These are phyloP conservation scores for Terana coerulea DNA, from an alignment of 768 basidiomycete genomes.

Conservation along the genomic window DNA sequence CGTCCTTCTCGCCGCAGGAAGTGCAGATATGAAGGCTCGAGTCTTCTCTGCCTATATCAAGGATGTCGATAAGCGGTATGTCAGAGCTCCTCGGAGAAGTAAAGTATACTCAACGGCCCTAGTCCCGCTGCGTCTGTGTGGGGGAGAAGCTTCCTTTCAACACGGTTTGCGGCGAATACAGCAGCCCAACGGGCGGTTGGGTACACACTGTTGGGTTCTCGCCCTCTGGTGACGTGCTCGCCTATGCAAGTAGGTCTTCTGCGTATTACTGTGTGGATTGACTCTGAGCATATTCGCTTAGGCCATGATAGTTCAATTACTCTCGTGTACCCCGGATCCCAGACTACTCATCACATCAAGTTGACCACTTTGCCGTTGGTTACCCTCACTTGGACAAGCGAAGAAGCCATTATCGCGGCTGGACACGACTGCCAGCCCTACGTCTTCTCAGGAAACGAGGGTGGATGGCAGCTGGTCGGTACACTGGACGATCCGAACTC, in stretches of 20 bases:
- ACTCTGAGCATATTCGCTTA: slow-evolving; percentile 26
- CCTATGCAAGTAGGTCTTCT: slow-evolving; percentile 77
- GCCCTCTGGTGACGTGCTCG: slow-evolving; percentile 90
- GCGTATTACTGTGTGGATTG: background rate
- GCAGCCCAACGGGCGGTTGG: slow-evolving; percentile 91
- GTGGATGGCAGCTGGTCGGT: slow-evolving; percentile 76
- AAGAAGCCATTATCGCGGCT: slow-evolving; percentile 81
- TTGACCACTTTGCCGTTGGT: slow-evolving; percentile 78
- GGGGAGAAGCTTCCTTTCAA: slow-evolving; percentile 99
- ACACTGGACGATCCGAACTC: slow-evolving; percentile 81
- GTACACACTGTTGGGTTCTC: slow-evolving; percentile 96
- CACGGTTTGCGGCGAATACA: slow-evolving; percentile 93
- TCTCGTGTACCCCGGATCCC: slow-evolving; percentile 85
- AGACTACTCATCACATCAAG: slow-evolving; percentile 68
- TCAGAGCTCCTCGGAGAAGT: slow-evolving; percentile 9
- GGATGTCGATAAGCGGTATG: slow-evolving; percentile 89
- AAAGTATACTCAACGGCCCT: background rate
- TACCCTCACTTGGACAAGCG: slow-evolving; percentile 82
- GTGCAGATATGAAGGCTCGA: slow-evolving; percentile 95
- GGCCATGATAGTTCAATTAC: slow-evolving; percentile 95
- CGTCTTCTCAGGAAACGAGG: slow-evolving; percentile 70
- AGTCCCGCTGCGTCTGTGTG: slow-evolving; percentile 89
- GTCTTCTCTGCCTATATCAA: slow-evolving; percentile 99
- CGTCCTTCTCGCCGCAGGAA: slow-evolving; percentile 93
- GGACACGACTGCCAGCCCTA: slow-evolving; percentile 98